phyloP scores from a whole-genome alignment of 2,329 filamentous ascomycete species.

The Aureobasidium lini region DNA sequence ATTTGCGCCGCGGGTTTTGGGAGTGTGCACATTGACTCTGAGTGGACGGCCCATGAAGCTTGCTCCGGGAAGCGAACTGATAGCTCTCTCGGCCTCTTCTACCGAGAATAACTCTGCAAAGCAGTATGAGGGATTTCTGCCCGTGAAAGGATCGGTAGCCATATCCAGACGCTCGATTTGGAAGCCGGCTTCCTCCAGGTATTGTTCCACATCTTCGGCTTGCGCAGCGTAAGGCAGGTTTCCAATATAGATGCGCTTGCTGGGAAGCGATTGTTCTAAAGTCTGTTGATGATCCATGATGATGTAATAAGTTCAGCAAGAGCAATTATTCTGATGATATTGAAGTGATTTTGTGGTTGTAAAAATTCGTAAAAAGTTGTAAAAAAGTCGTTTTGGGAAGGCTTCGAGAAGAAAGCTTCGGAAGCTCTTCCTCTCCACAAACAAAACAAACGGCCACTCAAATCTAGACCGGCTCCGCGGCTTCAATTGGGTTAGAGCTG shows the following conservation, averaged over 20 bases:
- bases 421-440: constrained; percentile 4
- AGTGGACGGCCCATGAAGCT: constrained; percentile 52
- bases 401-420: constrained; percentile 11
- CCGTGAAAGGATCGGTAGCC: constrained; percentile 59
- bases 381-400: constrained; percentile 4
- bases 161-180: constrained; percentile 53
- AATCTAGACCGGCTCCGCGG: neutral
- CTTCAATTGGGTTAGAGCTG: neutral
- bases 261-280: neutral
- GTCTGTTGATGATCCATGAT: constrained; percentile 4
- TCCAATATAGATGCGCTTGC: constrained; percentile 41
- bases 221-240: constrained; percentile 50
- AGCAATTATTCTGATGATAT: neutral
- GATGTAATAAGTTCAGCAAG: neutral
- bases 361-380: constrained; percentile 1
- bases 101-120: constrained; percentile 59
- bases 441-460: constrained; percentile 4
- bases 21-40: constrained; percentile 46
- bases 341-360: neutral
- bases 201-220: constrained; percentile 40
- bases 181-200: constrained; percentile 38
- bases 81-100: constrained; percentile 51
- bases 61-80: constrained; percentile 48
- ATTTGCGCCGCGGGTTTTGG: constrained; percentile 8
- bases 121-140: constrained; percentile 65